A percentile compares a stretch with the other conserved stretches of the same genome.
Evolutionary conservation across 805 yeast genomes (phyloP).

Genomic region (Yamadazyma paraphyllophila): DNA sequence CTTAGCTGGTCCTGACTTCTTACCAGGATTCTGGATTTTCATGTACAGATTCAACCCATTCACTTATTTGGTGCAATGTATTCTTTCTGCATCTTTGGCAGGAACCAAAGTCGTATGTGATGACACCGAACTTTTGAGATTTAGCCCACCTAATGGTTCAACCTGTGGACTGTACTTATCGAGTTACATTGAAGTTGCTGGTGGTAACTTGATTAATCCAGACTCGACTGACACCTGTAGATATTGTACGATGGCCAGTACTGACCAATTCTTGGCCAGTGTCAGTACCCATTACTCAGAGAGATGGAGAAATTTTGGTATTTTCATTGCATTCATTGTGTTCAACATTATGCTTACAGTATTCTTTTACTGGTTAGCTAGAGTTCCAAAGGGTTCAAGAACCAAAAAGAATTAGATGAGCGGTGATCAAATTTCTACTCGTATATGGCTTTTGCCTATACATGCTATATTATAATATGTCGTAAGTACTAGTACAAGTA

Average conservation of each 20-base stretch:
- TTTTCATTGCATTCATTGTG: slow-evolving; percentile 40
- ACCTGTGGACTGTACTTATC: slow-evolving; percentile 32
- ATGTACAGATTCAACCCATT: slow-evolving; percentile 71
- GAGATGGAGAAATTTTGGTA: slow-evolving; percentile 68
- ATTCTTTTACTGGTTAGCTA: slow-evolving; percentile 56
- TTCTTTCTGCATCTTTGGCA: slow-evolving; percentile 33
- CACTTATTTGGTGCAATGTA: slow-evolving; percentile 63
- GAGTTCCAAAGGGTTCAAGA: slow-evolving; percentile 68
- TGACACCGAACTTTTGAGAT: slow-evolving; percentile 19
- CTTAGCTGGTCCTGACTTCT: slow-evolving; percentile 25
- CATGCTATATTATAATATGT: too few species aligned
- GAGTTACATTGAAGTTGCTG: slow-evolving; percentile 22
- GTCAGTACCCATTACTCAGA: slow-evolving; percentile 44
- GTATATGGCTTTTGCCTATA: too few species aligned
- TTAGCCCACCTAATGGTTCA: slow-evolving; percentile 22
- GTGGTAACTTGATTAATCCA: slow-evolving; percentile 47
- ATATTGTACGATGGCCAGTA: slow-evolving; percentile 56
- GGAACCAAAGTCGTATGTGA: slow-evolving; percentile 38
- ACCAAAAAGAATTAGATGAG: slow-evolving; percentile 18
- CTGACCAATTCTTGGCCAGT: slow-evolving; percentile 57
- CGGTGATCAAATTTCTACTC: neutral
- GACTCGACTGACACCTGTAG: slow-evolving; percentile 54
- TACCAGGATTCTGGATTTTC: slow-evolving; percentile 55
- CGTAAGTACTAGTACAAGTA: too few species aligned
- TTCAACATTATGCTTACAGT: slow-evolving; percentile 32